Percentiles rank a stretch among this genome's conserved stretches.
These are phyloP conservation scores for Solanum hybrid DNA, from an alignment of 305 asterid genomes.

Conservation along the genomic window DNA sequence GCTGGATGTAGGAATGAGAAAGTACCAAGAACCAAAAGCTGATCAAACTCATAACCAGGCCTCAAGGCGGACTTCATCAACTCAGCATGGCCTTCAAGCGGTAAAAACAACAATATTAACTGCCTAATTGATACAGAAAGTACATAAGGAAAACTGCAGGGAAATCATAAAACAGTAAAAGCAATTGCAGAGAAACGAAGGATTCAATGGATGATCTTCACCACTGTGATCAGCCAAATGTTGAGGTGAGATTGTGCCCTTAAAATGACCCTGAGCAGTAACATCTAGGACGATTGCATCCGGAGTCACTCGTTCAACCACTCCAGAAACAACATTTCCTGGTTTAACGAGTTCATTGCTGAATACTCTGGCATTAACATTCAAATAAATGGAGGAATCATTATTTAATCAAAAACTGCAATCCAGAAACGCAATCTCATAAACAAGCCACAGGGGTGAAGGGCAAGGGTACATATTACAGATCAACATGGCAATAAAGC, in stretches of 20 bases:
- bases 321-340: slow-evolving; percentile 80
- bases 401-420: not conserved
- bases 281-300: slow-evolving; percentile 45
- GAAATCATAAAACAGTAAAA: not conserved
- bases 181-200: not conserved
- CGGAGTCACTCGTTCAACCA: slow-evolving; percentile 61
- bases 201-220: slow-evolving; percentile 13
- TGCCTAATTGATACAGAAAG: not conserved
- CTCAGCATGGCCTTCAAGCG: slow-evolving; percentile 58
- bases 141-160: not conserved
- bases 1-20: slow-evolving; percentile 1
- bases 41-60: slow-evolving; percentile 79
- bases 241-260: slow-evolving; percentile 69
- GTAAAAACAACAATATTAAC: slow-evolving; percentile 18
- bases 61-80: slow-evolving; percentile 51
- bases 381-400: not conserved
- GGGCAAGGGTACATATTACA: not conserved
- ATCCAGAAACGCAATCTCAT: not conserved
- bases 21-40: slow-evolving; percentile 87
- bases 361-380: slow-evolving; percentile 29
- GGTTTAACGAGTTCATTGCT: slow-evolving; percentile 45
- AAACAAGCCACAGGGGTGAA: not conserved
- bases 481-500: not conserved
- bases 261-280: slow-evolving; percentile 40
- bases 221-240: slow-evolving; percentile 92